phyloP scores from a whole-genome alignment of 345 rosid species.

The Citrus sinensis region DNA sequence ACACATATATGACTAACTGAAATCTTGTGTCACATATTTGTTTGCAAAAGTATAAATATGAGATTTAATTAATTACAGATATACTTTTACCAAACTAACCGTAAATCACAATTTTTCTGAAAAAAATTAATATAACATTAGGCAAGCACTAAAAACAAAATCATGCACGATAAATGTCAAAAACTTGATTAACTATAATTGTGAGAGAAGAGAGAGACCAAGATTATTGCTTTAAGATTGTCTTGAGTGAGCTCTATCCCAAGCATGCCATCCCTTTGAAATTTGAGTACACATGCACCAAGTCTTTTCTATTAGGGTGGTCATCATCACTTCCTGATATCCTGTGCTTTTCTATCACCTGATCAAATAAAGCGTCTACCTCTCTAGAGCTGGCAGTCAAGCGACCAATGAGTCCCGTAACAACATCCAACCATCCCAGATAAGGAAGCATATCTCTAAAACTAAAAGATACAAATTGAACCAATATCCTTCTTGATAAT shows the following conservation, averaged over 20 bases:
- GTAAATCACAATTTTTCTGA: no score
- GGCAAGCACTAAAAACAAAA: neutral
- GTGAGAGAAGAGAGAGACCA: conserved; percentile 11
- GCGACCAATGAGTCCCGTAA: conserved; percentile 17
- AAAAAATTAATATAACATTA: no score
- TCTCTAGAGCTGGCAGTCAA: conserved; percentile 8
- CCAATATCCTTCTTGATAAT: neutral
- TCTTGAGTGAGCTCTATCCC: conserved; percentile 10
- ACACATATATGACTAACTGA: no score
- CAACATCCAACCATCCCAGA: conserved; percentile 17
- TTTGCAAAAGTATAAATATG: no score
- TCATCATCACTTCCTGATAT: neutral
- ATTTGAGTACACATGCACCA: conserved; percentile 16
- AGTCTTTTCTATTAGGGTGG: conserved; percentile 14
- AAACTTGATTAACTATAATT: no score
- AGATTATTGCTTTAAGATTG: conserved; percentile 29
- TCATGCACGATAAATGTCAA: neutral
- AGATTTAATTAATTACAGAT: no score
- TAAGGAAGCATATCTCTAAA: conserved; percentile 16
- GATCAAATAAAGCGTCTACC: conserved; percentile 18
- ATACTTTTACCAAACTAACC: no score
- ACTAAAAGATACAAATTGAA: neutral
- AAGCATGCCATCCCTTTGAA: conserved; percentile 17
- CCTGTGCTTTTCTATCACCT: conserved; percentile 14
- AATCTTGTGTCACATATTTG: no score